Conservation (phyloP, 2,329 filamentous ascomycete species). For the Hypoxylon sp. region DNA sequence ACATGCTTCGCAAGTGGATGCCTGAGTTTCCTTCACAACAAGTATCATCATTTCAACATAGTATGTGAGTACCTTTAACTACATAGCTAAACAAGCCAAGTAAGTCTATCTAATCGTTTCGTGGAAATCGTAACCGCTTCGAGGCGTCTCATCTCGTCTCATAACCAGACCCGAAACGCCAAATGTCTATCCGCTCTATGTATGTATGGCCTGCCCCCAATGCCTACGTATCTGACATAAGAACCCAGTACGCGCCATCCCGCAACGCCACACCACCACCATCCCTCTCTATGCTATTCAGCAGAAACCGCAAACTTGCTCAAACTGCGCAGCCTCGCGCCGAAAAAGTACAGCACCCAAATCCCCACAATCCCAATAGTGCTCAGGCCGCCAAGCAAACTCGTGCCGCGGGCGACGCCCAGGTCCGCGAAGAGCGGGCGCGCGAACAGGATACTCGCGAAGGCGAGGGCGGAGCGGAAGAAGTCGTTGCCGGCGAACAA, state of each 20-base stretch:
- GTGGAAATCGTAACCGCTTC: background rate
- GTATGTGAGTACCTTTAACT: background rate
- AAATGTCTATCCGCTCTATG: background rate
- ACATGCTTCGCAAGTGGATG: background rate
- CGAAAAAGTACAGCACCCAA: constrained; percentile 71
- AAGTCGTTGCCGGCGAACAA: constrained; percentile 75
- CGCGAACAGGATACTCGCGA: constrained; percentile 71
- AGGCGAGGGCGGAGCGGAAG: constrained; percentile 70
- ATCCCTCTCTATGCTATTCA: background rate
- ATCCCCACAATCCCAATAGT: constrained; percentile 71
- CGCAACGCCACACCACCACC: background rate
- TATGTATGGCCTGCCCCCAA: background rate
- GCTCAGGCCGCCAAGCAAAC: constrained; percentile 69
- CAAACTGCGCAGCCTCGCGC: constrained; percentile 66
- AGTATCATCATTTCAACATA: background rate
- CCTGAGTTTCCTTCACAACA: background rate
- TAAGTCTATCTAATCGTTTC: background rate
- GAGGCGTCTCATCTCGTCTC: background rate
- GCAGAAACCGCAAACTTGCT: constrained; percentile 69
- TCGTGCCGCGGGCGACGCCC: constrained; percentile 70
- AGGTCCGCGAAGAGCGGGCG: constrained; percentile 72
- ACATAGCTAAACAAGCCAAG: background rate
- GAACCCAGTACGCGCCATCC: background rate
- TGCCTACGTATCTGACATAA: background rate
- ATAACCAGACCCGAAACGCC: background rate